Base-by-base conservation (phyloP, 208 protist species). In the Leptomonas seymouri region DNA sequence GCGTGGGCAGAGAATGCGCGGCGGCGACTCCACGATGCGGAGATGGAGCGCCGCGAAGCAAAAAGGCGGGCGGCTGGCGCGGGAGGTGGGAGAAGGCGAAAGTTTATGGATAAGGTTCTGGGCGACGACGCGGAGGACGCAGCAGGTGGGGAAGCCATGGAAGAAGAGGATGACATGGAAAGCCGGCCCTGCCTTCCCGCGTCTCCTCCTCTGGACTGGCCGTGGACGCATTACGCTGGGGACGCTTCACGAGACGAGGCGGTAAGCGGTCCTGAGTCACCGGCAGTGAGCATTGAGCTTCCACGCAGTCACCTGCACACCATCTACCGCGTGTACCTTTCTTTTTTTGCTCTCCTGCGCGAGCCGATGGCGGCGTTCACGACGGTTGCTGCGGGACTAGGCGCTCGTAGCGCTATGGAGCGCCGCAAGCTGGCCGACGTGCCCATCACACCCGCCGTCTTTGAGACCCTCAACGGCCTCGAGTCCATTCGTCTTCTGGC, bases 241-340 rank as follows among this genome's bases (percentile, higher is more conserved):
- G 9, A 39, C 34, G 34, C 34, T 39, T 3, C 34, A 39, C 34
- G 7, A 9, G 34, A 39, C 34, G 34, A 39, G 34, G 34, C 65
- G 6, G 31, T 45, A 6, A 23, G 25, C 1, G 31, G 20, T 23
- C 27, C 8, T 21, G 4, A 12, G 31, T 28, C 36, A 21, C 36
- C 58, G 65, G 20, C 15, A 25, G 45, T 49, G 42, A 44, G 21
- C 46, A 76, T 90, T 34, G 79, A 84, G 30, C 80, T 97, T 7
- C 85, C 86, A 7, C 91, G 84, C 64, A 93, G 81, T 48, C 84
- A 90, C 31, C 81, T 94, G 15, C 90, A 90, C 65, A 92, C 84
- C 3, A 80, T 94, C 41, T 94, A 97, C 81, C 78, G 83, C 15
- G 81, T 81, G 11, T 94, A 93, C 63, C 76, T 97, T 18, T 84